phyloP scores from a whole-genome alignment of 805 yeast genomes.

The Blastobotrys mokoenaii region DNA sequence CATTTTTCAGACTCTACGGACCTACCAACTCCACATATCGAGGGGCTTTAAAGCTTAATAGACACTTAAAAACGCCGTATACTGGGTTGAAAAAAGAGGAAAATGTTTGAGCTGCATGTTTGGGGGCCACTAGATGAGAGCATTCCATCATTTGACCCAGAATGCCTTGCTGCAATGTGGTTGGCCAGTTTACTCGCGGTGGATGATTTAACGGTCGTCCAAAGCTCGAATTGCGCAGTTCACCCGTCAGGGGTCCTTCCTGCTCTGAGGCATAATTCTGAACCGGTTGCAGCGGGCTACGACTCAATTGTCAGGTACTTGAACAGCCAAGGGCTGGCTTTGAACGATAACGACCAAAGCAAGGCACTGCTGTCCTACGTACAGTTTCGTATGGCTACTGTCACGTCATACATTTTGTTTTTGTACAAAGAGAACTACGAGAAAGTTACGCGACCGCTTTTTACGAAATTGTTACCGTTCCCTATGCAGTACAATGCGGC shows the following conservation, averaged over 20 bases:
- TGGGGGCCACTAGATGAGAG: slow-evolving; percentile 23
- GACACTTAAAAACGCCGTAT: too few species aligned
- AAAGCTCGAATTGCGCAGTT: slow-evolving; percentile 21
- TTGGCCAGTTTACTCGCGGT: slow-evolving; percentile 10
- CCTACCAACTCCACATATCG: not conserved
- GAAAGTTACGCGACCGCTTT: slow-evolving; percentile 24
- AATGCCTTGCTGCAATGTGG: slow-evolving; percentile 27
- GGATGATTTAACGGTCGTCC: slow-evolving; percentile 13
- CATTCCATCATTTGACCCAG: slow-evolving; percentile 23
- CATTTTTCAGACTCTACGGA: not conserved
- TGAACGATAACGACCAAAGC: slow-evolving; percentile 14
- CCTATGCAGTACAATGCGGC: slow-evolving; percentile 32
- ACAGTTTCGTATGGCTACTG: slow-evolving; percentile 14
- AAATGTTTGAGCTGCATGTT: slow-evolving; percentile 24
- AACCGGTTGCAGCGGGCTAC: slow-evolving; percentile 16
- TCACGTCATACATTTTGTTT: slow-evolving; percentile 18
- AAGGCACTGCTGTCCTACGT: slow-evolving; percentile 14
- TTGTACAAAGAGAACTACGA: slow-evolving; percentile 24
- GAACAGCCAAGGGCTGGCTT: slow-evolving; percentile 2
- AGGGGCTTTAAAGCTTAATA: not conserved
- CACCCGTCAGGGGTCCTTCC: slow-evolving; percentile 22
- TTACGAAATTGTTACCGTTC: slow-evolving; percentile 25
- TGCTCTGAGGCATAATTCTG: slow-evolving; percentile 15
- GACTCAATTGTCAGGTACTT: slow-evolving; percentile 21
- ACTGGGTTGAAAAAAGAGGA: not conserved